A percentile compares a stretch with the other conserved stretches of the same genome.
These are phyloP conservation scores for Suhomyces taliae DNA, from an alignment of 1,139 yeast genomes.

Conservation along the genomic window DNA sequence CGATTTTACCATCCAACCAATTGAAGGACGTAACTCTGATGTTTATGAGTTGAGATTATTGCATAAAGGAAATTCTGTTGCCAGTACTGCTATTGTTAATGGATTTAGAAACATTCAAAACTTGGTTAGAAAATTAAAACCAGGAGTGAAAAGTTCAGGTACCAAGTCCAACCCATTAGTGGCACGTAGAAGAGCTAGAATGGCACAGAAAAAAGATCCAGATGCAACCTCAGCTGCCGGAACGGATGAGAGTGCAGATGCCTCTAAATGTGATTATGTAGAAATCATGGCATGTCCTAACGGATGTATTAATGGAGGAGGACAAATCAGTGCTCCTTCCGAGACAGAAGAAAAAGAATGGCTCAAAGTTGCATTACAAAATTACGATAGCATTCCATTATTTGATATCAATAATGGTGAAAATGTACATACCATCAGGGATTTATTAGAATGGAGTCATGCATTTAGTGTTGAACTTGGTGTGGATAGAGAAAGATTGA, in stretches of 20 bases:
- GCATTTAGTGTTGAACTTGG: conserved; percentile 33
- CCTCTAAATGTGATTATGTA: conserved; percentile 73
- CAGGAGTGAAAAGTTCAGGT: conserved; percentile 20
- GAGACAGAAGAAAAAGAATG: conserved; percentile 41
- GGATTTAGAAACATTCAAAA: conserved; percentile 96
- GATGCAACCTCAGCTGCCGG: conserved; percentile 15
- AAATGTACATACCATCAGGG: conserved; percentile 18
- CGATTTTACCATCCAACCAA: conserved; percentile 24
- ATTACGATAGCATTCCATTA: conserved; percentile 30
- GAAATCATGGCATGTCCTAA: conserved; percentile 99
- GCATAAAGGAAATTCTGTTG: conserved; percentile 41
- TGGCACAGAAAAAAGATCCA: conserved; percentile 18
- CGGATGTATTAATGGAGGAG: conserved; percentile 98
- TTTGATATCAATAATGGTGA: conserved; percentile 18
- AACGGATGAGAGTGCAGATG: conserved; percentile 49
- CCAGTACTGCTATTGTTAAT: conserved; percentile 75
- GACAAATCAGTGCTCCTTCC: conserved; percentile 64
- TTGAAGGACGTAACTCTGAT: conserved; percentile 75
- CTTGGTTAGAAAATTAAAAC: conserved; percentile 77
- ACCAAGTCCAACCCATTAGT: conserved; percentile 38
- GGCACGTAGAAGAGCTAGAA: conserved; percentile 43
- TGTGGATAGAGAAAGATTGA: conserved; percentile 37
- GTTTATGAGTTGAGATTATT: conserved; percentile 64
- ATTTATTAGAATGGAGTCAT: conserved; percentile 28
- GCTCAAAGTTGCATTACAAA: conserved; percentile 33